Conservation (phyloP, 1,139 yeast species). For the Blastobotrys illinoisensis region DNA sequence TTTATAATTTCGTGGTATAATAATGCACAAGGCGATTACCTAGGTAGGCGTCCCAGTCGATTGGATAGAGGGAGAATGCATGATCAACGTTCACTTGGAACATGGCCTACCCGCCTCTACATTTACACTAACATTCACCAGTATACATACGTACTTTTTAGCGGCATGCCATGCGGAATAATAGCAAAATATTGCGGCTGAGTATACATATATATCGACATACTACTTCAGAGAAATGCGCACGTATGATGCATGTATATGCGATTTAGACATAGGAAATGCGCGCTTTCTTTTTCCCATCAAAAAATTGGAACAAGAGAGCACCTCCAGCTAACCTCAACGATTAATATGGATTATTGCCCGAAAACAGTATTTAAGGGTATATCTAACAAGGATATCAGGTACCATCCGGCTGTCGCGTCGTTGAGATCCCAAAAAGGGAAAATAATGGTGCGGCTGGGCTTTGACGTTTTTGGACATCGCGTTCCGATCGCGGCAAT, state of each 20-base stretch:
- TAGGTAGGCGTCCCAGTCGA: neutral
- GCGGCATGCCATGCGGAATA: neutral
- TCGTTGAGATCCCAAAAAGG: neutral
- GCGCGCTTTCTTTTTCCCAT: neutral
- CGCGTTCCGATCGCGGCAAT: neutral
- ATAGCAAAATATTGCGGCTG: neutral
- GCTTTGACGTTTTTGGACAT: neutral
- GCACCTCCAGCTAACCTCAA: neutral
- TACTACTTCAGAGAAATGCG: neutral
- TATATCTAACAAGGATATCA: neutral
- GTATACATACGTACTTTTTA: too few species aligned
- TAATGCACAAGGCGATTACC: neutral
- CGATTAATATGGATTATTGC: neutral
- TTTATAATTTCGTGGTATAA: too few species aligned
- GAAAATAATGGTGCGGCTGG: neutral
- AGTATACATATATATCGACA: too few species aligned
- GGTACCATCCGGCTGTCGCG: neutral
- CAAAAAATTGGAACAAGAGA: neutral
- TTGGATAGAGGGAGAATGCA: neutral
- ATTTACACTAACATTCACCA: neutral
- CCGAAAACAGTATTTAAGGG: neutral
- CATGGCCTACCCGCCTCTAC: neutral
- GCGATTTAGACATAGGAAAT: neutral
- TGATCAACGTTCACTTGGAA: neutral
- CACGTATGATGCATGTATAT: neutral